Conservation (phyloP, 495 filamentous ascomycete species). For the Neurospora sp. region DNA sequence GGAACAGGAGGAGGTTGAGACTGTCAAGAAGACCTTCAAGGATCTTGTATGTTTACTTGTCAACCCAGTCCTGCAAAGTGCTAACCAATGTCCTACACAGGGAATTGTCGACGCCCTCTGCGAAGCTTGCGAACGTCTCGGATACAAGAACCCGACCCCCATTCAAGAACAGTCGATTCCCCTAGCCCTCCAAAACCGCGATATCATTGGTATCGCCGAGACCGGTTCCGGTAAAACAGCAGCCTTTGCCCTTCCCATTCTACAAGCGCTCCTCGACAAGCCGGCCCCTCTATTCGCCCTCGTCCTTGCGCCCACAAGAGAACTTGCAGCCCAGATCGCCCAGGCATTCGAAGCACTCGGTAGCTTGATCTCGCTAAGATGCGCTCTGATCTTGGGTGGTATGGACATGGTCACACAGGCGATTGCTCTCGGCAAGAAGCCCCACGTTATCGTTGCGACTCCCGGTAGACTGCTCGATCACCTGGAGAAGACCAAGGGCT, state of each 20-base stretch:
- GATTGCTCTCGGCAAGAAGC: slow-evolving; percentile 83
- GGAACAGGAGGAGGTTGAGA: slow-evolving; percentile 8
- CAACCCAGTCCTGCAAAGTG: not conserved
- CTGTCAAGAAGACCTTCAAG: slow-evolving; percentile 57
- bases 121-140: slow-evolving; percentile 70
- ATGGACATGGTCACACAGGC: slow-evolving; percentile 90
- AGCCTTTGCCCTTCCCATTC: slow-evolving; percentile 80
- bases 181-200: slow-evolving; percentile 65
- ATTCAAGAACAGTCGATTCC: slow-evolving; percentile 74
- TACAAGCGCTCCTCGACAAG: slow-evolving; percentile 77
- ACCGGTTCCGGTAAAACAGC: slow-evolving; percentile 91
- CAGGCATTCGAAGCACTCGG: slow-evolving; percentile 77
- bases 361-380: slow-evolving; percentile 67
- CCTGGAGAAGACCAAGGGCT: slow-evolving; percentile 93
- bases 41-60: slow-evolving; percentile 42
- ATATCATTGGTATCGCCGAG: slow-evolving; percentile 88
- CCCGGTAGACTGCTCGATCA: slow-evolving; percentile 88
- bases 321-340: slow-evolving; percentile 84
- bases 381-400: slow-evolving; percentile 74
- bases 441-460: slow-evolving; percentile 80
- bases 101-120: slow-evolving; percentile 81
- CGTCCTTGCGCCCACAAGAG: slow-evolving; percentile 81
- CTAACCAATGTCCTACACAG: slow-evolving; percentile 1
- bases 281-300: slow-evolving; percentile 70
- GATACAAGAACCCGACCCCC: slow-evolving; percentile 73